Evolutionary conservation across 2,329 filamentous ascomycete species (phyloP).

Genomic region (Diaporthe eres): DNA sequence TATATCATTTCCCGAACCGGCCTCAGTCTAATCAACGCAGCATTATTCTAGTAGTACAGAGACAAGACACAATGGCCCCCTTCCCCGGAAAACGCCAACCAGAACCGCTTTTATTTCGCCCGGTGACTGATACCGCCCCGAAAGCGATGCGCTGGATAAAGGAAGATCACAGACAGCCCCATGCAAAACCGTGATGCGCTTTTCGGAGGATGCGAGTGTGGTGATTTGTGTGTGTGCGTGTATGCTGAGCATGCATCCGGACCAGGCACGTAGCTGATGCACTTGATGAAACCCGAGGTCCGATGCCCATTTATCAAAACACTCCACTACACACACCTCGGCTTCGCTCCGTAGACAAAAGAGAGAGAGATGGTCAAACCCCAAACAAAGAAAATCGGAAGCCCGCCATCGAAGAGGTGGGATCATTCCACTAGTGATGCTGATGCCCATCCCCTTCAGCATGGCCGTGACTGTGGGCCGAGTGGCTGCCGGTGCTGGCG

Average conservation of each 20-base stretch:
- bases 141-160: neutral
- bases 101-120: neutral
- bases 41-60: conserved; percentile 24
- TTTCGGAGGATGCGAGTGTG: conserved; percentile 12
- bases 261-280: neutral
- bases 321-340: neutral
- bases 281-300: neutral
- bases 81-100: conserved; percentile 4
- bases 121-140: neutral
- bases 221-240: neutral
- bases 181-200: conserved; percentile 24
- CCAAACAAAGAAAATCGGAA: conserved; percentile 39
- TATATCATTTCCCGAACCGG: neutral
- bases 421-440: conserved; percentile 41
- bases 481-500: conserved; percentile 52
- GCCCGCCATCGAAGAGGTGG: neutral
- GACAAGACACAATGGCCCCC: neutral
- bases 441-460: conserved; percentile 54
- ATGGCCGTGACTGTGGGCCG: conserved; percentile 46
- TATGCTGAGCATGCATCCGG: neutral
- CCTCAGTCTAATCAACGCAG: conserved; percentile 1
- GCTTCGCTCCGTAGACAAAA: neutral
- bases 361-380: conserved; percentile 3
- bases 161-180: neutral
- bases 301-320: neutral